Base-by-base conservation (phyloP, 2,329 filamentous ascomycete genomes). In the Claviceps humidiphila region DNA sequence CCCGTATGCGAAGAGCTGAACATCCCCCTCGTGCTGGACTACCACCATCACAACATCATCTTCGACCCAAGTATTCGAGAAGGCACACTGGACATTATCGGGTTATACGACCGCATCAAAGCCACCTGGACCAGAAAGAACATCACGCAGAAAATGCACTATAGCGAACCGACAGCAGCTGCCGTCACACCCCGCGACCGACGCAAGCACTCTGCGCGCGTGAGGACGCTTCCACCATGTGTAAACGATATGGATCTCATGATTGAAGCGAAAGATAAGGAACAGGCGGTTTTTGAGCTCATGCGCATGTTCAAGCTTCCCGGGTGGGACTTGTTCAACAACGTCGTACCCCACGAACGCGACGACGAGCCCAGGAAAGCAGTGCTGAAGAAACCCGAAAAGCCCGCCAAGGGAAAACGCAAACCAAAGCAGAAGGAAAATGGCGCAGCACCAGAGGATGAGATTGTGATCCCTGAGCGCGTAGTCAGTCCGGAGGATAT, bases 201-300 rank as follows among this genome's bases (percentile, higher is more conserved):
- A 30, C 78, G 91, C 54, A 96, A 95, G 67, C 91, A 97, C 63
- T 89, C 82, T 39, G 77, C 88, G 0, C 79, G 91, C 8, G 89
- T 95, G 1, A 76, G 76, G 57, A 86, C 82, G 0, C 68, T 97
- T 1, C 91, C 91, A 1, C 90, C 91, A 0, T 96, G 91, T 60
- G 75, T 82, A 4, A 72, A 80, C 1, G 82, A 85, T 37, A 93
- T 94, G 85, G 91, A 96, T 63, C 74, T 97, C n/a, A 97, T 97
- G 91, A 96, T 97, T 55, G 91, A 97, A 70, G 91, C 91, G 47
- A 97, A 97, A 66, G 91, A 96, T 63, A 97, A 97, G 68, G 91
- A 97, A 65, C 91, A 97, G 66, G 89, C 91, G 0, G 89, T 96
- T 0, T 95, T 97, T 60, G 89, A 95, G 57, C 75, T 97, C 17